Evolutionary conservation across 257 asterid genomes (phyloP).

Genomic region (Solanum corneliomulleri): DNA sequence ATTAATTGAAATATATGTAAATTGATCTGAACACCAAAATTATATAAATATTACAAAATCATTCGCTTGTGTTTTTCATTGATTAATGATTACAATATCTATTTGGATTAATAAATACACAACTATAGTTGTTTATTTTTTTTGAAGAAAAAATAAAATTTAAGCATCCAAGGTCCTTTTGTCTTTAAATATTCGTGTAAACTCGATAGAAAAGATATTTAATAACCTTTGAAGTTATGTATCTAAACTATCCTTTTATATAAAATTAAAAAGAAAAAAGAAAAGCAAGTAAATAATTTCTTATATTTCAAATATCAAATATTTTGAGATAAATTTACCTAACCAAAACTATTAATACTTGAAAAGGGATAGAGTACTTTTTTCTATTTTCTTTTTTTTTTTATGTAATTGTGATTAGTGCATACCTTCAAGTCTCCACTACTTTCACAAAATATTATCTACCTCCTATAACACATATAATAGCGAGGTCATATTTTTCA

Average conservation of each 20-base stretch:
- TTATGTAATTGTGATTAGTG: background rate
- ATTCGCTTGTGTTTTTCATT: background rate
- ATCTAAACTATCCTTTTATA: background rate
- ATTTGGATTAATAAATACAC: background rate
- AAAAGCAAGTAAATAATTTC: background rate
- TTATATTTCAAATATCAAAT: background rate
- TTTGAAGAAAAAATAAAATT: background rate
- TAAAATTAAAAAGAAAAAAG: background rate
- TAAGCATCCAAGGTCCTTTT: background rate
- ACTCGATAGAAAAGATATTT: background rate
- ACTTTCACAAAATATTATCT: background rate
- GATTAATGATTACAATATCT: background rate
- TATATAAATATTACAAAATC: background rate
- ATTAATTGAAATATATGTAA: background rate
- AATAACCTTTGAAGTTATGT: background rate
- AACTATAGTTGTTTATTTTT: background rate
- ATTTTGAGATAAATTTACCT: background rate
- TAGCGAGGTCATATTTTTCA: background rate
- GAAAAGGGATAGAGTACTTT: background rate
- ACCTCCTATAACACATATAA: background rate
- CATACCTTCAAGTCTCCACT: background rate
- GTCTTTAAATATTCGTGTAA: background rate
- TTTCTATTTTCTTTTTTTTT: background rate
- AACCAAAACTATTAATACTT: background rate
- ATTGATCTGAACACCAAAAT: background rate